Base-by-base conservation (phyloP, 352 stramenopile species). In the Phytophthora tentaculata region DNA sequence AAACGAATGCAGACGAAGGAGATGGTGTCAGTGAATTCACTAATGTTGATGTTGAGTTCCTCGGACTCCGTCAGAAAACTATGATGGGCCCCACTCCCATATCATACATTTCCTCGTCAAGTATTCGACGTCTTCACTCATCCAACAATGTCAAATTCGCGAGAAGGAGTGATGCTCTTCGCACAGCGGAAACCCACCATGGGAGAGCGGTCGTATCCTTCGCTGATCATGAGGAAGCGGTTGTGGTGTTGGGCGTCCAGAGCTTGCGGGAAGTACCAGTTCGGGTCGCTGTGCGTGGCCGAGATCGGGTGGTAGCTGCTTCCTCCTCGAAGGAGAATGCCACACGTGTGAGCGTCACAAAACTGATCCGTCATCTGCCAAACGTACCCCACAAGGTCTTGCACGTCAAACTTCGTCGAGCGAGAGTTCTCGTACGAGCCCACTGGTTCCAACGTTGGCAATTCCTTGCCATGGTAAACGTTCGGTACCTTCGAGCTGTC, bases 341-440 rank as follows among this genome's bases (percentile, higher is more conserved):
- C 84, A 61, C 88, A 94, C 39, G 88, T 95, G 68, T 93, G 89
- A 2, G 59, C 59, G 55, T 96, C 89, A 49, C 86, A 93, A 56
- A 95, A 96, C 50, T 84, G 62, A 53, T 95, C 86, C 5, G 89
- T 96, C 86, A 94, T 94, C 56, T 96, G 86, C 86, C 87, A 96
- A 20, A 96, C 78, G 59, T 90, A 86, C 0, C 88, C 89, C 3
- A 93, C 79, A 10, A 96, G 76, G 52, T 95, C 89, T 65, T 94
- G 69, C 14, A 95, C 84, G 0, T 75, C 74, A 8, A 86, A 86
- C 10, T 59, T 67, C 0, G 57, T 69, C 5, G 83, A 90, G 13
- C 76, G 74, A 28, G 86, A 83, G 1, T 16, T 68, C 3, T 79
- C 43, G 52, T 89, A 81, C 9, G 77, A 86, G 0, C 83, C 85